These are phyloP conservation scores for Spathaspora girioi DNA, from an alignment of 805 yeast species.

Conservation along the genomic window DNA sequence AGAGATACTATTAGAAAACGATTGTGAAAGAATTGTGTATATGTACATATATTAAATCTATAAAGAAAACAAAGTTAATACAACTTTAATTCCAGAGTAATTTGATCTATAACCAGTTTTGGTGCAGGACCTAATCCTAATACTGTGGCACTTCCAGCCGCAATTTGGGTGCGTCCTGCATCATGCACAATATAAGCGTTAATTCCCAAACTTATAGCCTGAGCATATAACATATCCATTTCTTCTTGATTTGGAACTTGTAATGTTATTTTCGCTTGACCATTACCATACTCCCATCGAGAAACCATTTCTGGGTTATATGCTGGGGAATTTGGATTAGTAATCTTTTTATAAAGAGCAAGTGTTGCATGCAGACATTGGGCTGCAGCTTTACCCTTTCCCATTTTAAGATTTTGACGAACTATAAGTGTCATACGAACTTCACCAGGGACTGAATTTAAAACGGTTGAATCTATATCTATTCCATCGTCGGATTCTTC, in stretches of 20 bases:
- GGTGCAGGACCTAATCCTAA: conserved; percentile 99
- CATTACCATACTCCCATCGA: conserved; percentile 73
- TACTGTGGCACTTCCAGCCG: conserved; percentile 95
- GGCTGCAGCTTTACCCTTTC: conserved; percentile 94
- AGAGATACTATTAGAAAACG: conserved; percentile 10
- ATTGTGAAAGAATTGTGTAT: conserved; percentile 1
- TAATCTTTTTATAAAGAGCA: conserved; percentile 73
- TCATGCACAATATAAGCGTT: conserved; percentile 83
- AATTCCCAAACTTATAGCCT: conserved; percentile 75
- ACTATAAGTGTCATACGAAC: conserved; percentile 84
- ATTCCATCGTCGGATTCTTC: conserved; percentile 40
- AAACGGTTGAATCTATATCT: conserved; percentile 55
- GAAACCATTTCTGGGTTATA: conserved; percentile 60
- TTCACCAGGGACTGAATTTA: conserved; percentile 73
- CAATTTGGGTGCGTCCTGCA: conserved; percentile 96
- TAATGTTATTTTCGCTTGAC: conserved; percentile 92
- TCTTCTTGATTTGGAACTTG: conserved; percentile 67
- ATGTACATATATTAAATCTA: neutral
- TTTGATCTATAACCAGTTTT: conserved; percentile 67
- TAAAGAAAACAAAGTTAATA: conserved; percentile 26
- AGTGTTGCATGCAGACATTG: conserved; percentile 98
- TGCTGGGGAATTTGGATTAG: conserved; percentile 46
- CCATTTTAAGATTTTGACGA: conserved; percentile 86
- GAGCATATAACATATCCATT: conserved; percentile 73
- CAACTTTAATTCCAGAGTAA: conserved; percentile 75